Evolutionary conservation across 257 asterid species (phyloP), one percentile per base, ranked within the genome.

Genomic region (Lantana camara): DNA sequence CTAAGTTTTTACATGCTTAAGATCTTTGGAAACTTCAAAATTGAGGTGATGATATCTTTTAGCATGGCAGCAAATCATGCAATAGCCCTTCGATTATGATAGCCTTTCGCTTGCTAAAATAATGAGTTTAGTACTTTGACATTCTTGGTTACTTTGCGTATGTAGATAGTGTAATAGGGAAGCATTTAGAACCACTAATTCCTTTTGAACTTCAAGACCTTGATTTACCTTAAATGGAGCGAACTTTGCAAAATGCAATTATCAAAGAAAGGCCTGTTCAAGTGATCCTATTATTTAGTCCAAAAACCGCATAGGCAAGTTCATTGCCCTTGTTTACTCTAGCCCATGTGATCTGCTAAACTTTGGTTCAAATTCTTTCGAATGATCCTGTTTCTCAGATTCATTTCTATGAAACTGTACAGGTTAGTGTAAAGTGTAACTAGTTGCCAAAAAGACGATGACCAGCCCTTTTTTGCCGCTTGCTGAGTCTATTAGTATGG

Each of bases 11-110:
- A 45, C 29, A 42, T 16, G 46, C 62, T 57, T 55, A 50, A 37
- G 63, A 56, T 27, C 35, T 21, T 41, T 47, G 16, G 35, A 69
- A 17, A 55, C 15, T 11, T 54, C 44, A 19, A 49, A n/a, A 52
- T 30, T 40, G 50, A 51, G 60, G 58, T 21, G 57, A 67, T 21
- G 66, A 14, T 19, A 2, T 12, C 8, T 67, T 19, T 64, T 46
- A 24, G 66, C 9, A 52, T 67, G 62, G 38, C 66, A 19, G 14
- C 23, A 53, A 17, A 12, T 60, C 16, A 73, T 50, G 70, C 55
- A 66, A 51, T 17, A 35, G 9, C 7, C 30, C 57, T 42, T 23
- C 49, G 69, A 34, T 54, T 62, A 56, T 15, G 72, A 23, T 13
- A 48, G 35, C 47, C 60, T 49, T 56, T 64, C 38, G 8, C 9